These are phyloP conservation scores for Prunus kanzakura DNA, from an alignment of 306 rosid species.

Conservation along the genomic window DNA sequence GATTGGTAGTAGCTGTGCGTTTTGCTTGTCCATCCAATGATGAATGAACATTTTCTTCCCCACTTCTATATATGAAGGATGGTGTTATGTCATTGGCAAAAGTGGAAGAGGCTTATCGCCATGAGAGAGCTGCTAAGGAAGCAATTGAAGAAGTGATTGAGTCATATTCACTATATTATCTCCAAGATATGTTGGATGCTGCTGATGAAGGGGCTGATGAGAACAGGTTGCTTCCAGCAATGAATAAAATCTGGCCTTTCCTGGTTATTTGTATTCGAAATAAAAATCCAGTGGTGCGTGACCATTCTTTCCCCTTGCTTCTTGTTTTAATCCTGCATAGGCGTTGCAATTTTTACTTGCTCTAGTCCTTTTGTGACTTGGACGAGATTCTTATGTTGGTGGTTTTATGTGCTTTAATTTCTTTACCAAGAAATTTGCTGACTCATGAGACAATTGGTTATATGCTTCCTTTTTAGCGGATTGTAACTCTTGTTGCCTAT, in stretches of 20 bases:
- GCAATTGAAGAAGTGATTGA: constrained; percentile 55
- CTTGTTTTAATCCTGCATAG: not conserved
- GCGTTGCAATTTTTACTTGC: not conserved
- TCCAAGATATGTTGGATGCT: constrained; percentile 61
- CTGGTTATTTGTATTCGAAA: constrained; percentile 71
- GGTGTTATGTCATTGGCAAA: constrained; percentile 54
- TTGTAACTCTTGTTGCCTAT: not conserved
- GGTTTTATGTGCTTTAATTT: not conserved
- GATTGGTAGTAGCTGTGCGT: not conserved
- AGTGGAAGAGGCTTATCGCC: constrained; percentile 77
- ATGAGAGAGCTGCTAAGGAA: constrained; percentile 70
- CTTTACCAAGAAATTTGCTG: constrained; percentile 1
- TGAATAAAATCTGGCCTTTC: constrained; percentile 95
- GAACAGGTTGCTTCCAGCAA: constrained; percentile 91
- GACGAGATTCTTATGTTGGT: too few species aligned
- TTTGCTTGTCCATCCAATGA: not conserved
- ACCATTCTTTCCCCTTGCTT: constrained; percentile 14
- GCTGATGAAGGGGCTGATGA: constrained; percentile 70
- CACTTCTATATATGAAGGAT: constrained; percentile 34
- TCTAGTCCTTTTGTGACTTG: not conserved
- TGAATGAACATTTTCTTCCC: not conserved
- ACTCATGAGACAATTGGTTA: not conserved
- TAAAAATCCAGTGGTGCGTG: constrained; percentile 69
- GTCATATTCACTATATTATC: constrained; percentile 50
- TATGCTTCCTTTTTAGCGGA: constrained; percentile 8